These are phyloP conservation scores for Colletotrichum acutatum DNA, from an alignment of 2,329 filamentous ascomycete genomes.

Conservation along the genomic window DNA sequence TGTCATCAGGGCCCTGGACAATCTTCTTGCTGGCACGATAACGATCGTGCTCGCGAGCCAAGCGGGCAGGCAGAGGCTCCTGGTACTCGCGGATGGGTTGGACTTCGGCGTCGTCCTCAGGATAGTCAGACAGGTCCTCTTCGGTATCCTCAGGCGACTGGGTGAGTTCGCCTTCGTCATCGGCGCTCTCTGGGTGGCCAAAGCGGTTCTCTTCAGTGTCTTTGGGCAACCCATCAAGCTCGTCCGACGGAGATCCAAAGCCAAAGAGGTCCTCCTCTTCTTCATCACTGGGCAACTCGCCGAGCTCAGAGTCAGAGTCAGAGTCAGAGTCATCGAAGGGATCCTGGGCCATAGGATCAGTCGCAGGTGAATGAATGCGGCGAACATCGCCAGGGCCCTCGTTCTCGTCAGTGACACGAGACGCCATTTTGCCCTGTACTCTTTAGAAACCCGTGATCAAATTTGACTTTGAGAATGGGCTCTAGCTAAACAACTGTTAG, in stretches of 20 bases:
- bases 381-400: neutral
- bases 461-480: neutral
- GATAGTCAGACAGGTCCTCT: neutral
- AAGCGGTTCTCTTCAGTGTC: too few relatives aligned
- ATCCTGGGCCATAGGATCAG: neutral
- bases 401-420: neutral
- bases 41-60: neutral
- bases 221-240: too few relatives aligned
- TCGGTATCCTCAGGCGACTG: neutral
- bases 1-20: too few relatives aligned
- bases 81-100: neutral
- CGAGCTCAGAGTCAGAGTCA: neutral
- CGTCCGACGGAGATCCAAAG: too few relatives aligned
- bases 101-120: neutral
- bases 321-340: neutral
- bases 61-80: neutral
- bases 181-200: too few relatives aligned
- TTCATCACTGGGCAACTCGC: neutral
- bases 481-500: neutral
- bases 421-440: conserved; percentile 4
- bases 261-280: neutral
- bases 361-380: neutral
- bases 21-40: neutral
- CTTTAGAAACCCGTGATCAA: neutral
- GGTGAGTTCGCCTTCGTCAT: too few relatives aligned